phyloP scores from a whole-genome alignment of 2,329 filamentous ascomycete genomes.

The Paecilomyces fulvus region DNA sequence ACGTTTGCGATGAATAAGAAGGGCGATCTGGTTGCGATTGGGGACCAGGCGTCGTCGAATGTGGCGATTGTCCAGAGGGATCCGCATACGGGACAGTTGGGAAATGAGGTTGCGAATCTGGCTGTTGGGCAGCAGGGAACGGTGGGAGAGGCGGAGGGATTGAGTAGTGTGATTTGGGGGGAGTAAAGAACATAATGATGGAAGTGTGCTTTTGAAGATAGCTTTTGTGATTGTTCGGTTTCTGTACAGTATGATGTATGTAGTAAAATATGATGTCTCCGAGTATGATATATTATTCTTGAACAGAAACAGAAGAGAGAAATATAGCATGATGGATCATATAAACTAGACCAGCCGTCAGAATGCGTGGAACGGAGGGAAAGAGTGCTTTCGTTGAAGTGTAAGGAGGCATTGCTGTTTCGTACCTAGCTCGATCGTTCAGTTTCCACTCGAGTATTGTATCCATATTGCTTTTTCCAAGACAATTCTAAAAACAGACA shows the following conservation, averaged over 20 bases:
- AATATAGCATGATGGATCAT: too few relatives aligned
- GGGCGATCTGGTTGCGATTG: constrained; percentile 58
- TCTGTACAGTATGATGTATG: neutral
- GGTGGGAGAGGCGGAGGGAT: constrained; percentile 17
- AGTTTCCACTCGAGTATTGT: too few relatives aligned
- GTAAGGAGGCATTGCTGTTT: too few relatives aligned
- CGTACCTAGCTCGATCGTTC: too few relatives aligned
- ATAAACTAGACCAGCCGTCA: too few relatives aligned
- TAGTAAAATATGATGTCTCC: too few relatives aligned
- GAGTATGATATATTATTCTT: too few relatives aligned
- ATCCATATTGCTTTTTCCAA: too few relatives aligned
- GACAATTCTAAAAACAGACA: too few relatives aligned
- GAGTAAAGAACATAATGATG: constrained; percentile 9
- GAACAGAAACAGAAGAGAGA: too few relatives aligned
- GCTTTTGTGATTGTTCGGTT: neutral
- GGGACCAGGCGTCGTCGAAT: constrained; percentile 52
- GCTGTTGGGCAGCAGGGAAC: constrained; percentile 21
- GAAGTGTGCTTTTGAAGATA: neutral
- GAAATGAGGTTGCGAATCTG: constrained; percentile 25
- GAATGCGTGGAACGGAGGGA: too few relatives aligned
- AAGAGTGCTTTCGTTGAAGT: too few relatives aligned
- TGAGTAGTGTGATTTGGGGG: constrained; percentile 30
- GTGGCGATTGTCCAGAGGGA: constrained; percentile 57
- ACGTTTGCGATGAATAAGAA: constrained; percentile 59
- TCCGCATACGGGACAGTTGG: constrained; percentile 50